A percentile compares a stretch with the other conserved stretches of the same genome.
Conservation (phyloP, 768 basidiomycete species). For the Harrya chromipes region DNA sequence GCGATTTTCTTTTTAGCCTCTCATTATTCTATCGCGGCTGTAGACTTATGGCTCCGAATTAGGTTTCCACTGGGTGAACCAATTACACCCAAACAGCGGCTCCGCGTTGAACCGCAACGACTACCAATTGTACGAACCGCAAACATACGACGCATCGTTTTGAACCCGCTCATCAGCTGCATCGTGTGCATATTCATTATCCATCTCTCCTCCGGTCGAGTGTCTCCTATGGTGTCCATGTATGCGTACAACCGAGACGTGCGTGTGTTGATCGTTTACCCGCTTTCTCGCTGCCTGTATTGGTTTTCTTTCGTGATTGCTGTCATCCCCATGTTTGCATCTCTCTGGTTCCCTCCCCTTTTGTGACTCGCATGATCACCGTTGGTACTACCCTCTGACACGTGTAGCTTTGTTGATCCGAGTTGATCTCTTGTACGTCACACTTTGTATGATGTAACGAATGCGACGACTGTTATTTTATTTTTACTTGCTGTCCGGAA, state of each 20-base stretch:
- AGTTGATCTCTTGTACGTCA: too few relatives aligned
- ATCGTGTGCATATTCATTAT: not conserved
- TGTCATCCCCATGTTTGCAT: not conserved
- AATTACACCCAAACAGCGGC: slow-evolving; percentile 19
- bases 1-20: slow-evolving; percentile 13
- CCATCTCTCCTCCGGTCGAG: not conserved
- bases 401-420: too few relatives aligned
- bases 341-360: not conserved
- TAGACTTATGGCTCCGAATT: not conserved
- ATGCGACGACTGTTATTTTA: too few relatives aligned
- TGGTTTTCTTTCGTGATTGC: not conserved
- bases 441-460: too few relatives aligned
- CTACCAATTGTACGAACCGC: slow-evolving; percentile 25
- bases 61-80: slow-evolving; percentile 38
- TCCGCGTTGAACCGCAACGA: slow-evolving; percentile 23
- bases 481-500: too few relatives aligned
- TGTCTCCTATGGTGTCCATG: not conserved
- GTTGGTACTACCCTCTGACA: too few relatives aligned
- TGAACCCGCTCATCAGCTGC: not conserved
- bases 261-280: not conserved
- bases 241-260: not conserved
- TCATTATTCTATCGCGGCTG: not conserved
- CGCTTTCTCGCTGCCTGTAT: not conserved
- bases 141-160: slow-evolving; percentile 14
- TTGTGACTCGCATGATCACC: too few relatives aligned